Conservation (phyloP, 139 green algal genomes). For the Chara braunii region DNA sequence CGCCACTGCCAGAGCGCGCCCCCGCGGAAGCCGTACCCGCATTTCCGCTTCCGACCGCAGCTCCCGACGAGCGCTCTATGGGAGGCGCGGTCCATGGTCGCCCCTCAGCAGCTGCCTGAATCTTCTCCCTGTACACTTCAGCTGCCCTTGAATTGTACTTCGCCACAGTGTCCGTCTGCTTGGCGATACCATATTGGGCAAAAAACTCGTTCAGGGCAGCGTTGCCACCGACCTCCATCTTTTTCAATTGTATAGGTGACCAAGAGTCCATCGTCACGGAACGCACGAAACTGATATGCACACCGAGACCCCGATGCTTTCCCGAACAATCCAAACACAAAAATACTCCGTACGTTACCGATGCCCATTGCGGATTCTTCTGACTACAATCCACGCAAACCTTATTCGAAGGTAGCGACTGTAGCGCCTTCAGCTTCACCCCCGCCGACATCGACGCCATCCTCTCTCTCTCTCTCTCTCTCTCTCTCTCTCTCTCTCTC, state of each 20-base stretch:
- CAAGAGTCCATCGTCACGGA: constrained; percentile 96
- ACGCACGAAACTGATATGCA: constrained; percentile 96
- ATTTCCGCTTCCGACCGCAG: neutral
- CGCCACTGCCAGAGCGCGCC: no score
- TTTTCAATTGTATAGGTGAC: constrained; percentile 79
- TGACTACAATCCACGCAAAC: constrained; percentile 89
- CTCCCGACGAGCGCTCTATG: constrained; percentile 2
- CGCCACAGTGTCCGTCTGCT: constrained; percentile 73
- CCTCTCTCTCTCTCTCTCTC: no score
- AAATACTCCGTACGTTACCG: constrained; percentile 92
- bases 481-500: no score
- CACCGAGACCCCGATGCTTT: constrained; percentile 84
- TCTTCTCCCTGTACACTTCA: constrained; percentile 76
- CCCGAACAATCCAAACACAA: constrained; percentile 97
- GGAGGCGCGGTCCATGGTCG: constrained; percentile 62
- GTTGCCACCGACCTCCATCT: constrained; percentile 92
- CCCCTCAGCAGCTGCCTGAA: constrained; percentile 72
- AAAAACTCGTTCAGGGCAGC: constrained; percentile 79
- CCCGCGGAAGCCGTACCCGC: no score
- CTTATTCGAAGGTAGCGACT: constrained; percentile 75
- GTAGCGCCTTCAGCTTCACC: constrained; percentile 68
- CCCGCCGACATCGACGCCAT: constrained; percentile 79
- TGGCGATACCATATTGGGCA: constrained; percentile 79
- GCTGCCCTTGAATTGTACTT: constrained; percentile 89
- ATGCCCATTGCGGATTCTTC: constrained; percentile 91